Base-by-base conservation (phyloP, 2,329 filamentous ascomycete species). In the Dothistroma pini region DNA sequence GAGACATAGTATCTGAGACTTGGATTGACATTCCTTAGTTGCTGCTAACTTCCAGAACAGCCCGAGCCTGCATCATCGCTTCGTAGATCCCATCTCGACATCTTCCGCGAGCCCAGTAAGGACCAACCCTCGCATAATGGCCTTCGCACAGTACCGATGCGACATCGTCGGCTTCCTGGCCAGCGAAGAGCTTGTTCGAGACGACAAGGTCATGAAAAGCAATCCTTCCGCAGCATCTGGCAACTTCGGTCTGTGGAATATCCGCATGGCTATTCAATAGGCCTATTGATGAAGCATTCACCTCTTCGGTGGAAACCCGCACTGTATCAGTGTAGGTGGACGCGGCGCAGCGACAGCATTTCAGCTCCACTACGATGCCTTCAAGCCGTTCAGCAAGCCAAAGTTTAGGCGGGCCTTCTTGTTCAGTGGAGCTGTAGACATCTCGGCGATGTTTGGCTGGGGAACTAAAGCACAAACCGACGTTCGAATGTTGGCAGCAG, bases 241-340 rank as follows among this genome's bases (percentile, higher is more conserved):
- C 4, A 85, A 85, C 58, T 74, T 79, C 19, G 83, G 83, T 1
- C 82, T 84, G 67, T 84, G 82, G 82, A 83, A 85, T 58, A 82
- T 84, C 64, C 75, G 83, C 8, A 69, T 80, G 32, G 83, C 83
- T 1, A 72, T 84, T 6, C 80, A 84, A 68, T 85, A 83, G 83
- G 82, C 80, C 3, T 75, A 76, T 62, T 76, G 80, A 48, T 76
- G 80, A 48, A 80, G 82, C 60, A 77, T 83, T 56, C 72, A 69
- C 48, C 76, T 80, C 21, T 83, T 84, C 59, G 80, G 79, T 0
- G 82, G 82, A 2, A 75, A 83, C 68, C 68, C 76, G 0, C 70
- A 74, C 4, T 80, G 81, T 58, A 81, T 84, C 58, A 84, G 81
- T 0, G 74, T 84, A 16, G 78, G 75, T 1, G 83, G 83, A 7